Evolutionary conservation across 202 grass and related monocot species (phyloP), one percentile per base, ranked within the genome.

Genomic region (Zizania palustris): DNA sequence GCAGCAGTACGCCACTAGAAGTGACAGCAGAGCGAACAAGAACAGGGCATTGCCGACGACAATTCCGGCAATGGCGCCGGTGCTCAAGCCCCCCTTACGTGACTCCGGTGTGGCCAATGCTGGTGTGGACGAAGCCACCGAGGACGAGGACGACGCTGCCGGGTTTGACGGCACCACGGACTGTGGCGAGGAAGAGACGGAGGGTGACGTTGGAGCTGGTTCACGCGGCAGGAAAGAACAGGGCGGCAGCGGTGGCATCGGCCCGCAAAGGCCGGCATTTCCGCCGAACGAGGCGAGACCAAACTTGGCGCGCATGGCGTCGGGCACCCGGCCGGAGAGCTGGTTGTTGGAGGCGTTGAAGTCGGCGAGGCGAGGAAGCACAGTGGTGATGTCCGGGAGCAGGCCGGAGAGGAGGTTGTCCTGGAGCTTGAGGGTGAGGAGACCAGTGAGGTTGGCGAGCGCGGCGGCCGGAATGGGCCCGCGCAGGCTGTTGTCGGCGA

Each of bases 321-420:
- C 90, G 2, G 90, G 83, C 40, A 97, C 83, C 65, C 85, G 64
- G 1, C 93, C 83, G 4, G 90, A 90, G 10, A 97, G 90, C 85
- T 90, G 85, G 78, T 97, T 97, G 44, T 90, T 89, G 22, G 93
- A 97, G 37, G 77, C 71, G 64, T 93, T 93, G 74, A 97, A 93
- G 20, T 97, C 93, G 6, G 73, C 74, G 28, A 97, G 87, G 7
- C 18, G 65, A 1, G 90, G 90, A 22, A 89, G 75, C 44, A 48
- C 44, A 11, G 83, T 11, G 45, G 88, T 38, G 33, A 96, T 12
- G 65, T 92, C 92, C 0, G 86, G 86, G 62, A 96, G 78, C 4
- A 65, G 54, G 35, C 89, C 92, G 0, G 81, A 71, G 70, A 96
- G 78, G 60, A 92, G 92, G 71, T 96, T 96, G 42, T 96, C 83